A percentile compares a stretch with the other conserved stretches of the same genome.
Conservation (phyloP, 257 asterid genomes). For the Petunia secreta region DNA sequence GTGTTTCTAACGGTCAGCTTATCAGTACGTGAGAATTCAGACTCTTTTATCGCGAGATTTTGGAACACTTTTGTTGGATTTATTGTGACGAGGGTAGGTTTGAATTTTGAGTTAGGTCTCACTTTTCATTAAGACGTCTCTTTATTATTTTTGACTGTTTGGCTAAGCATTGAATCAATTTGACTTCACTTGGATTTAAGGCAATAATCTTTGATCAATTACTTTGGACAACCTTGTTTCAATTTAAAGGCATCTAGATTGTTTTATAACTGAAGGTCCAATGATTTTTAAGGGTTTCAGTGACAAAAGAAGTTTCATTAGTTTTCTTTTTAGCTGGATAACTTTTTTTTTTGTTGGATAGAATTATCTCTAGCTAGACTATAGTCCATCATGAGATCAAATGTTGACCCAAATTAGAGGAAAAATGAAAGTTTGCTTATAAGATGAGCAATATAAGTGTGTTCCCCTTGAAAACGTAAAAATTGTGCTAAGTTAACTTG, state of each 20-base stretch:
- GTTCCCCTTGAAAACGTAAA: not conserved
- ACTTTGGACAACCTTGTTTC: not conserved
- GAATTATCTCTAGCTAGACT: not conserved
- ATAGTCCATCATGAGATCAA: too few relatives aligned
- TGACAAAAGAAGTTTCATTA: too few relatives aligned
- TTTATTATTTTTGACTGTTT: not conserved
- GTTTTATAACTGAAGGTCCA: too few relatives aligned
- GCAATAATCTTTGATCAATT: not conserved
- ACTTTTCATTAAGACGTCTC: not conserved
- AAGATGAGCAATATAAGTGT: not conserved
- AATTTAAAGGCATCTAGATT: conserved; percentile 14
- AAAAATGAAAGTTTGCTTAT: not conserved
- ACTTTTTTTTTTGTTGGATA: not conserved
- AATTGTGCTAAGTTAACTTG: not conserved
- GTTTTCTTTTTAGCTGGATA: too few relatives aligned
- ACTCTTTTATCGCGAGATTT: not conserved
- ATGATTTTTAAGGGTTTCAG: too few relatives aligned
- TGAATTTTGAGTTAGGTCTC: conserved; percentile 6
- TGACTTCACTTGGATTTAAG: conserved; percentile 6
- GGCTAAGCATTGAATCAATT: not conserved
- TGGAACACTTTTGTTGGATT: conserved; percentile 3
- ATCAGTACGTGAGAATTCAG: conserved; percentile 26
- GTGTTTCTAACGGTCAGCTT: conserved; percentile 58
- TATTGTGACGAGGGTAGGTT: conserved; percentile 29
- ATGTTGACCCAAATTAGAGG: not conserved